These are phyloP conservation scores for Astrothelium subdiscretum DNA, from an alignment of 495 filamentous ascomycete species.

Conservation along the genomic window DNA sequence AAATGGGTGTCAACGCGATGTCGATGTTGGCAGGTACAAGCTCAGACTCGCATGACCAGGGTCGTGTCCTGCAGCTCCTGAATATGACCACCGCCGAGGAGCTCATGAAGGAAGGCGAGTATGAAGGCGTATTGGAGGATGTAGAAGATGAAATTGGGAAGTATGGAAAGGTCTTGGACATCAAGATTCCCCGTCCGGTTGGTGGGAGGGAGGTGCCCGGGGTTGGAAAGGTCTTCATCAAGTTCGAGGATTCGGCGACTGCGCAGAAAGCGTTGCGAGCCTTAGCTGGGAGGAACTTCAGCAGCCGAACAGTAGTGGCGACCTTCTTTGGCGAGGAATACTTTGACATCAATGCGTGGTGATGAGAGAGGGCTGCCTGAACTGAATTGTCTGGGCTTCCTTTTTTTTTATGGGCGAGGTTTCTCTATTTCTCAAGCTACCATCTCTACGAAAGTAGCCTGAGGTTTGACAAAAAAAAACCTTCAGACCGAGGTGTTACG, in stretches of 20 bases:
- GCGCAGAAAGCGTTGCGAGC: conserved; percentile 76
- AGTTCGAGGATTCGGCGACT: conserved; percentile 66
- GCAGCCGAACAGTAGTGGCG: conserved; percentile 87
- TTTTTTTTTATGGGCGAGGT: not conserved
- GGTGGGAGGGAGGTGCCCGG: conserved; percentile 71
- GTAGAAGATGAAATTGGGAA: conserved; percentile 85
- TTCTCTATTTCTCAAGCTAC: not conserved
- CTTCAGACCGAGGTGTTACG: too few species aligned
- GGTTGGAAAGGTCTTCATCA: conserved; percentile 96
- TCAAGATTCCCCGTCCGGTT: conserved; percentile 84
- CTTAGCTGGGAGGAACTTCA: conserved; percentile 87
- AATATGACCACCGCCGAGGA: conserved; percentile 99
- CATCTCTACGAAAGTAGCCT: too few species aligned
- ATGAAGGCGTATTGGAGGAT: conserved; percentile 92
- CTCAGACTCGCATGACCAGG: conserved; percentile 59
- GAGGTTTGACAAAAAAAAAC: too few species aligned
- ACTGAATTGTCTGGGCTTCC: not conserved
- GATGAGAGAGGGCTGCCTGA: not conserved
- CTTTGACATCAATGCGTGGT: conserved; percentile 26
- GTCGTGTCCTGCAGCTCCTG: conserved; percentile 76
- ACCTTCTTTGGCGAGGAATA: conserved; percentile 77
- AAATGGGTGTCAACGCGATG: conserved; percentile 97
- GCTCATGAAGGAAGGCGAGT: conserved; percentile 84
- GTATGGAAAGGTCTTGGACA: conserved; percentile 66
- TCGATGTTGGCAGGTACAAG: conserved; percentile 95